Percentiles rank a stretch among this genome's conserved stretches.
These are phyloP conservation scores for Piedraia hortae DNA, from an alignment of 2,329 filamentous ascomycete genomes.

Conservation along the genomic window DNA sequence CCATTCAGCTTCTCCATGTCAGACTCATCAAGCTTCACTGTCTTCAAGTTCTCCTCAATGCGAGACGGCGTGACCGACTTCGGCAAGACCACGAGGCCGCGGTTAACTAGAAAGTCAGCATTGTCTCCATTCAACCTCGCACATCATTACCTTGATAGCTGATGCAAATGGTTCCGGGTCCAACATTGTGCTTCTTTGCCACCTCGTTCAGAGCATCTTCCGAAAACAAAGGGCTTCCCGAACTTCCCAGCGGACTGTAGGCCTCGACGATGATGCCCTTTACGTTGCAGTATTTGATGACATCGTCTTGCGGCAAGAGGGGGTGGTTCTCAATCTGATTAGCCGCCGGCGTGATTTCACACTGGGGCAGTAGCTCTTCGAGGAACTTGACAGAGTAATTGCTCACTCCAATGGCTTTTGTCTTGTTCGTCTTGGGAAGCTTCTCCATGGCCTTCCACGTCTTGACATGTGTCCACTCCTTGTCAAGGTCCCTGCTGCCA, in stretches of 20 bases:
- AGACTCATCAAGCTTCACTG: constrained; percentile 35
- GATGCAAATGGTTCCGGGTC: constrained; percentile 30
- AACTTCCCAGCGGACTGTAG: constrained; percentile 28
- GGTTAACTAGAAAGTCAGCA: constrained; percentile 24
- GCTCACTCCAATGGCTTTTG: constrained; percentile 23
- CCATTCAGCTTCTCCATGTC: constrained; percentile 27
- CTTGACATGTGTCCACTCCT: constrained; percentile 39
- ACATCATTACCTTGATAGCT: constrained; percentile 49
- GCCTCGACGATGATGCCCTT: constrained; percentile 47
- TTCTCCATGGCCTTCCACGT: constrained; percentile 56
- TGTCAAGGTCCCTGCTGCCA: constrained; percentile 45
- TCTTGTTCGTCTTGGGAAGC: constrained; percentile 22
- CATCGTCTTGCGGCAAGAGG: constrained; percentile 38
- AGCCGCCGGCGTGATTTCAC: constrained; percentile 6
- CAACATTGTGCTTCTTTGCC: constrained; percentile 22
- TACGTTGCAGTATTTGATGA: constrained; percentile 37
- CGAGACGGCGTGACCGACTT: constrained; percentile 42
- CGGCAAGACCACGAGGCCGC: constrained; percentile 41
- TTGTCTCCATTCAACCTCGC: not conserved
- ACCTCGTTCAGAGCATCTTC: constrained; percentile 21
- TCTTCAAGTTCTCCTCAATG: constrained; percentile 41
- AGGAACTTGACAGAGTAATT: constrained; percentile 23
- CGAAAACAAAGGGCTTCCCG: constrained; percentile 20
- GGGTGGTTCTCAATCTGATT: constrained; percentile 42
- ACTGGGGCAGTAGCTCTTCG: constrained; percentile 19